Percentiles rank a stretch among this genome's conserved stretches.
Evolutionary conservation across 257 asterid genomes (phyloP).

Genomic region (Ballota nigra): DNA sequence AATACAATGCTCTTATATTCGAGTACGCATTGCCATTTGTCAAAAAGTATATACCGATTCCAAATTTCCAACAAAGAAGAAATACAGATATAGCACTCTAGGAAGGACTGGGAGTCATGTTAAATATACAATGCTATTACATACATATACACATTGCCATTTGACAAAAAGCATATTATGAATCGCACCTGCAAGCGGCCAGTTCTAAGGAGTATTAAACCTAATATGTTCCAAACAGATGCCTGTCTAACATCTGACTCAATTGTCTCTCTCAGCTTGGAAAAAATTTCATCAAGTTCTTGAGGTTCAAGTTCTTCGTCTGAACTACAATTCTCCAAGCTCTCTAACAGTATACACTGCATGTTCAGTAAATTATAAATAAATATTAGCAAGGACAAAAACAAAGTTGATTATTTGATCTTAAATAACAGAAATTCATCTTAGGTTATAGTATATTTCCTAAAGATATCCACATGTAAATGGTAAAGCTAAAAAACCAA

Average conservation of each 20-base stretch:
- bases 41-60: constrained; percentile 22
- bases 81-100: constrained; percentile 86
- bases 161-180: constrained; percentile 23
- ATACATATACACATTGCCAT: constrained; percentile 17
- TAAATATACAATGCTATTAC: constrained; percentile 23
- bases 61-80: constrained; percentile 53
- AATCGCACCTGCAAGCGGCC: constrained; percentile 84
- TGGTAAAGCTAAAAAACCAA: constrained; percentile 46
- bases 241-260: constrained; percentile 84
- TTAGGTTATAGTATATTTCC: not conserved
- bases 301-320: constrained; percentile 75
- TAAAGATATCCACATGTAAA: constrained; percentile 33
- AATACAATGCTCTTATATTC: constrained; percentile 19
- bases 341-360: constrained; percentile 87
- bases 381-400: constrained; percentile 18
- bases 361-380: constrained; percentile 15
- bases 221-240: constrained; percentile 85
- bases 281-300: constrained; percentile 78
- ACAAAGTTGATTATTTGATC: constrained; percentile 12
- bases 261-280: constrained; percentile 68
- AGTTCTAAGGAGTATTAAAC: constrained; percentile 76
- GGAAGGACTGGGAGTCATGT: constrained; percentile 30
- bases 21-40: constrained; percentile 16
- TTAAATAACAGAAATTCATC: not conserved
- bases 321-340: constrained; percentile 62